Evolutionary conservation across 345 rosid genomes (phyloP).

Genomic region (Ailanthus altissimus): DNA sequence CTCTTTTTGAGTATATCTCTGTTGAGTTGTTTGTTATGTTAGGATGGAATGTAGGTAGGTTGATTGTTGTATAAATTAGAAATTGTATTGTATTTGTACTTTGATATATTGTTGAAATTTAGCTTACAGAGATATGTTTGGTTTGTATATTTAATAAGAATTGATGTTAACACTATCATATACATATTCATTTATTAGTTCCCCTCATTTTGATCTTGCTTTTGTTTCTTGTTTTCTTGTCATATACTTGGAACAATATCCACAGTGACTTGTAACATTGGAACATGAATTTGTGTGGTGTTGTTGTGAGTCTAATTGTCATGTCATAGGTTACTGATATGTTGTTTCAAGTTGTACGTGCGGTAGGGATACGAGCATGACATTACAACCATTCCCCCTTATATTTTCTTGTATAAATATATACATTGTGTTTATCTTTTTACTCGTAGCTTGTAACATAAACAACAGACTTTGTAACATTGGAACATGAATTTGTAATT

Average conservation of each 20-base stretch:
- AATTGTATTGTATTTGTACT: background rate
- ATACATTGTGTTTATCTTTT: too few relatives aligned
- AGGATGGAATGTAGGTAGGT: background rate
- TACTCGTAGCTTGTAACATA: too few relatives aligned
- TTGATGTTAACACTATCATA: background rate
- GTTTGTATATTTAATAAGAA: conserved; percentile 5
- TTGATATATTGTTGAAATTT: background rate
- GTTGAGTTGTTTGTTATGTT: background rate
- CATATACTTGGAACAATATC: background rate
- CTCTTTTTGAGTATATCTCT: background rate
- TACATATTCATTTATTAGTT: background rate
- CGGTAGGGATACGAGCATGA: background rate
- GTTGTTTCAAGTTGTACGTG: background rate
- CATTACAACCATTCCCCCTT: too few relatives aligned
- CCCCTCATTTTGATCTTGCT: background rate
- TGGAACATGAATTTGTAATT: too few relatives aligned
- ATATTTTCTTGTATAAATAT: too few relatives aligned
- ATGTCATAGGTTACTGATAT: background rate
- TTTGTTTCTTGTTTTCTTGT: background rate
- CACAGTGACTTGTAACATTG: background rate
- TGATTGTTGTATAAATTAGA: background rate
- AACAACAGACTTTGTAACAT: too few relatives aligned
- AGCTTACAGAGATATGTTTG: background rate
- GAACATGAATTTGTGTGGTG: background rate
- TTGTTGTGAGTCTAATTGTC: background rate